These are phyloP conservation scores for Eucalyptus grandis DNA, from an alignment of 345 rosid genomes.

Conservation along the genomic window DNA sequence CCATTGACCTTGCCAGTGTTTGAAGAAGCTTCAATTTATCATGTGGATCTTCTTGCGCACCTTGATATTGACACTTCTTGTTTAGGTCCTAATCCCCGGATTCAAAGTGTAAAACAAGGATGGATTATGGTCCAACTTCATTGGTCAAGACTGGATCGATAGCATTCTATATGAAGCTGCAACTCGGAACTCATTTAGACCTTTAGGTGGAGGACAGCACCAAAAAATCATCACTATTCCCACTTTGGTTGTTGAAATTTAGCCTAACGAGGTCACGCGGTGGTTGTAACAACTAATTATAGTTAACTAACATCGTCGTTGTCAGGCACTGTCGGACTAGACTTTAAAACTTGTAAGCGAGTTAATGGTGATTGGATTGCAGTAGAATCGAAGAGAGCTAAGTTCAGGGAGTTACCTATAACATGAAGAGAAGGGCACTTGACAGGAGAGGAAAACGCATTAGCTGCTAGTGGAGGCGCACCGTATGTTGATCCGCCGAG, in stretches of 20 bases:
- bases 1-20: background rate
- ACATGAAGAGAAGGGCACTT: slow-evolving; percentile 48
- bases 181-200: background rate
- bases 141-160: background rate
- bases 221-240: background rate
- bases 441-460: slow-evolving; percentile 38
- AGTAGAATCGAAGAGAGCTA: background rate
- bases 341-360: background rate
- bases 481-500: slow-evolving; percentile 24
- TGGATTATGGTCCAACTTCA: background rate
- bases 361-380: background rate
- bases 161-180: background rate
- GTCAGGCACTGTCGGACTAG: background rate
- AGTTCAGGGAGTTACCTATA: slow-evolving; percentile 20
- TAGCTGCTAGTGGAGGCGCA: slow-evolving; percentile 32
- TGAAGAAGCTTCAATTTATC: background rate
- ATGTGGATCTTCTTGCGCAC: background rate
- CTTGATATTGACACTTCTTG: background rate
- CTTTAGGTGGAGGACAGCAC: background rate
- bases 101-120: background rate
- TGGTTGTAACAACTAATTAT: background rate
- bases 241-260: background rate
- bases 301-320: background rate
- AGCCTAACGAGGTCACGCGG: background rate
- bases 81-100: background rate